Base-by-base conservation (phyloP, 2,329 filamentous ascomycete genomes). In the Fusarium sp. region DNA sequence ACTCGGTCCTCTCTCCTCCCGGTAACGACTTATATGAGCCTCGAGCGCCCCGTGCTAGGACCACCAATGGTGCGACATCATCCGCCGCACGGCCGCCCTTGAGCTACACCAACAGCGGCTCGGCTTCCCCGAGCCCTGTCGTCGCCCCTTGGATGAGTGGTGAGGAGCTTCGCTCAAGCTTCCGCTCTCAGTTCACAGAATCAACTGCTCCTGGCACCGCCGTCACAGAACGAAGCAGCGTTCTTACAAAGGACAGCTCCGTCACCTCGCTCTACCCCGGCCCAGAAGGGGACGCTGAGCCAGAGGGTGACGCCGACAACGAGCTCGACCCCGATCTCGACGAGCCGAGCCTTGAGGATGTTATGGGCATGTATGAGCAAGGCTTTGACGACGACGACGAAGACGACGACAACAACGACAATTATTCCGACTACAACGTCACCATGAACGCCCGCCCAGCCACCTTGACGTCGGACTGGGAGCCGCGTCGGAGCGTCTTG, bases 171-270 rank as follows among this genome's bases (percentile, higher is more conserved):
- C 85, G 89, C 39, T 88, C 87, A 0, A 91, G 88, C 81, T 88
- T 86, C 76, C 87, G 88, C 65, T 90, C 89, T 16, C 88, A 90
- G 71, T 81, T 87, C 61, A 88, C 88, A 20, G 81, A 85, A 39
- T 90, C 88, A 4, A 88, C 88, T 6, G 84, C 85, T 29, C 88
- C 88, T 35, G 95, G 92, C 27, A 89, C 88, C 3, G 76, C 82
- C 6, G 91, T 92, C n/a, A 97, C 94, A 1, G 94, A 96, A 80
- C 89, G 94, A 71, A 97, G 94, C 81, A 98, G 95, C 79, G 88
- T 97, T 59, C 82, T 92, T 73, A 97, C 95, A 5, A 95, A 94
- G 76, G 90, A 91, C 69, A 97, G 93, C 85, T 95, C 93, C 2
- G 87, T 92, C 63, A 93, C 84, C 84, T 97, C 86, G 71, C 88